Percentiles rank a stretch among this genome's conserved stretches.
These are phyloP conservation scores for Colletotrichum siamense DNA, from an alignment of 2,329 filamentous ascomycete genomes.

Conservation along the genomic window DNA sequence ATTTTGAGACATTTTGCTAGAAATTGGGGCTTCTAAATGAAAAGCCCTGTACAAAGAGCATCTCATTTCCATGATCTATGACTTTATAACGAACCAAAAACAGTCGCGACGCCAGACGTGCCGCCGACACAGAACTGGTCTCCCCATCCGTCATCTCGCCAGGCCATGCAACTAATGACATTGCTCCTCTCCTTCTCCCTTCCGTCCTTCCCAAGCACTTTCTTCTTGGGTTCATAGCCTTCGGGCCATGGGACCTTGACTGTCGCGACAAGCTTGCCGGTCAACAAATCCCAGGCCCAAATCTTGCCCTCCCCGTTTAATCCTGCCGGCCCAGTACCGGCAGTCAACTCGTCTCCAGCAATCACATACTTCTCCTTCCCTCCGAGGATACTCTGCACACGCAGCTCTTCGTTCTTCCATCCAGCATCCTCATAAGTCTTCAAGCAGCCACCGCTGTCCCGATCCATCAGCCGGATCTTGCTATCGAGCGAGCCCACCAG, in stretches of 20 bases:
- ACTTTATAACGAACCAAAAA: constrained; percentile 52
- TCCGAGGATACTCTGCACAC: constrained; percentile 79
- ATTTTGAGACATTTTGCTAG: constrained; percentile 16
- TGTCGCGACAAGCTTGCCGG: constrained; percentile 69
- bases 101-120: constrained; percentile 69
- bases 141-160: constrained; percentile 67
- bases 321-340: constrained; percentile 28
- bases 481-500: constrained; percentile 80
- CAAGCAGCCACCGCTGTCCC: constrained; percentile 74
- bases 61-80: neutral
- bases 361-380: constrained; percentile 79
- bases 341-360: constrained; percentile 75
- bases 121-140: constrained; percentile 70
- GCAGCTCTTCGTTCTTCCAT: constrained; percentile 70
- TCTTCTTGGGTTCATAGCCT: constrained; percentile 54
- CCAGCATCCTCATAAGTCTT: constrained; percentile 68
- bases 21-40: neutral
- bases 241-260: constrained; percentile 63
- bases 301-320: constrained; percentile 59
- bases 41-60: neutral
- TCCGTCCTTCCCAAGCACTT: constrained; percentile 62
- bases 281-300: constrained; percentile 85
- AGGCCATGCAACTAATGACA: constrained; percentile 66
- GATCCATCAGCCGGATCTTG: constrained; percentile 81
- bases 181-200: constrained; percentile 65